These are phyloP conservation scores for Saccharomycopsis fermentans DNA, from an alignment of 805 yeast genomes.

Conservation along the genomic window DNA sequence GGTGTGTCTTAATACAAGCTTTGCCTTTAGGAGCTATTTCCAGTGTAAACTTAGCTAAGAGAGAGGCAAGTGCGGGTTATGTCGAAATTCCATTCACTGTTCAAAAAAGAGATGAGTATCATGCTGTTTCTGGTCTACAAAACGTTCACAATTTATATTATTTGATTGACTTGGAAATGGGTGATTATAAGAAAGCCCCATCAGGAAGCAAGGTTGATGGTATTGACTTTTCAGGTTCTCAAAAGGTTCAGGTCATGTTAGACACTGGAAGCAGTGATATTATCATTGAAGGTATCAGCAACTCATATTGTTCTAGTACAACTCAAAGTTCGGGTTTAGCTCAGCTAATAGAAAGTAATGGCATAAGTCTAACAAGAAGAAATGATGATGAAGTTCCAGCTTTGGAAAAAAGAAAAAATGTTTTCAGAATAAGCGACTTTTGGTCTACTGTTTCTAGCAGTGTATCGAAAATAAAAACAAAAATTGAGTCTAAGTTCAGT, in stretches of 20 bases:
- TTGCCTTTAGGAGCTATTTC: background rate
- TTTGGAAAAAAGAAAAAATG: constrained; percentile 10
- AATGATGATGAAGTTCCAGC: background rate
- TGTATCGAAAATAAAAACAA: background rate
- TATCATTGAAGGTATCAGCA: constrained; percentile 44
- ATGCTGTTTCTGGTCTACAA: background rate
- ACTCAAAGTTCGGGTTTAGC: background rate
- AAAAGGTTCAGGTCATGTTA: constrained; percentile 42
- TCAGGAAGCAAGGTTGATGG: background rate
- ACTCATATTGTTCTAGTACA: constrained; percentile 33
- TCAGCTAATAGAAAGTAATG: background rate
- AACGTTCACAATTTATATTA: constrained; percentile 1
- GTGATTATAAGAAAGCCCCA: background rate
- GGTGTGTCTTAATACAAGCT: background rate
- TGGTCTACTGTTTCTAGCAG: background rate
- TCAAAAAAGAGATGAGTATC: background rate
- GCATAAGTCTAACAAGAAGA: background rate
- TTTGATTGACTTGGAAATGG: constrained; percentile 1
- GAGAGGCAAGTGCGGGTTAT: background rate
- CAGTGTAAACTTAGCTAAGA: background rate
- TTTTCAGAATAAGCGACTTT: background rate
- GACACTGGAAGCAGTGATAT: constrained; percentile 74
- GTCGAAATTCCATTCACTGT: background rate
- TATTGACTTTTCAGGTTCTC: constrained; percentile 37
- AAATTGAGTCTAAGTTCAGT: background rate